Conservation (phyloP, 495 filamentous ascomycete genomes). For the Penicillium dipodomyicola region DNA sequence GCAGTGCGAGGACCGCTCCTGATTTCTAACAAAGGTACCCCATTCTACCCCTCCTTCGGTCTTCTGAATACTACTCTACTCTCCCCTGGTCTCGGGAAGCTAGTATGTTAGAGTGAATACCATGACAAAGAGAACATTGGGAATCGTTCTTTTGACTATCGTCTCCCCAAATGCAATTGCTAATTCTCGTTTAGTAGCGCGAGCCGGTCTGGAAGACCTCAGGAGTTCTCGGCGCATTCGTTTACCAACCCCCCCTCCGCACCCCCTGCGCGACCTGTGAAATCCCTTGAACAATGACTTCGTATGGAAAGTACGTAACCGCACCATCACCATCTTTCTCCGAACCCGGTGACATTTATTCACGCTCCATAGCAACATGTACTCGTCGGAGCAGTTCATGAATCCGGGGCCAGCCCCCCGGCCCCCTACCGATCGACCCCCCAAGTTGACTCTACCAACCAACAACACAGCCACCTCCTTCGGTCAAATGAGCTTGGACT, state of each 20-base stretch:
- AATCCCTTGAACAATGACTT: slow-evolving; percentile 26
- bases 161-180: neutral
- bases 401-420: slow-evolving; percentile 93
- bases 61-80: neutral
- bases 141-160: neutral
- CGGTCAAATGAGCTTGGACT: slow-evolving; percentile 68
- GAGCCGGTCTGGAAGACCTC: slow-evolving; percentile 18
- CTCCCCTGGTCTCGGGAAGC: neutral
- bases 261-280: slow-evolving; percentile 12
- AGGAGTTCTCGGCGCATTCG: slow-evolving; percentile 31
- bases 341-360: neutral
- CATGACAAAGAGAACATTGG: neutral
- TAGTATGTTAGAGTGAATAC: neutral
- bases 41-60: slow-evolving; percentile 8
- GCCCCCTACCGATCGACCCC: slow-evolving; percentile 74
- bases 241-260: slow-evolving; percentile 11
- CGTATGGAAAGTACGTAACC: slow-evolving; percentile 45
- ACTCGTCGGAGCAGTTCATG: slow-evolving; percentile 79
- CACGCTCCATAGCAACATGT: slow-evolving; percentile 46
- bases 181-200: slow-evolving; percentile 1
- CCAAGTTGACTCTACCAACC: slow-evolving; percentile 63
- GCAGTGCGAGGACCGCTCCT: slow-evolving; percentile 30
- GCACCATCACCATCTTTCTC: neutral
- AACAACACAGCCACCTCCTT: slow-evolving; percentile 72
- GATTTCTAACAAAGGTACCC: slow-evolving; percentile 5